phyloP scores from a whole-genome alignment of 2,329 filamentous ascomycete genomes.

The Torrubiella hemipterigena region DNA sequence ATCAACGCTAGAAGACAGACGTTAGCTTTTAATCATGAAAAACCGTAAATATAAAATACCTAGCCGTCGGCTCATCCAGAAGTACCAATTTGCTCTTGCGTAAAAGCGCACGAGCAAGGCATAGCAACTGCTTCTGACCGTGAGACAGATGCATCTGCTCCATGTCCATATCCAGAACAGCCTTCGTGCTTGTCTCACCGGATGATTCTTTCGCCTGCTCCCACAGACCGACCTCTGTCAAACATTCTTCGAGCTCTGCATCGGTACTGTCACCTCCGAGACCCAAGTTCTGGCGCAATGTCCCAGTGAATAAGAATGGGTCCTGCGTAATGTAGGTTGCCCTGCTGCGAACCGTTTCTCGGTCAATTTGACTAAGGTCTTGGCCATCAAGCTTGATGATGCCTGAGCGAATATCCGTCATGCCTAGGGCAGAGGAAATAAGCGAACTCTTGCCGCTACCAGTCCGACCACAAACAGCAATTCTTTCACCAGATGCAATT shows the following conservation, averaged over 20 bases:
- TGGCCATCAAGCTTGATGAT: constrained; percentile 1
- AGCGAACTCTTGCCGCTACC: constrained; percentile 3
- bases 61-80: constrained; percentile 6
- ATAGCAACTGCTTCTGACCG: constrained; percentile 17
- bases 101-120: constrained; percentile 15
- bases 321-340: constrained; percentile 8
- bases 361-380: neutral
- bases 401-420: constrained; percentile 1
- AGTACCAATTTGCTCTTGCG: constrained; percentile 6
- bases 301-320: constrained; percentile 4
- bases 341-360: constrained; percentile 1
- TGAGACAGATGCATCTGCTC: constrained; percentile 12
- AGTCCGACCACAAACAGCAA: constrained; percentile 4
- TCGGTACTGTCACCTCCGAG: constrained; percentile 1
- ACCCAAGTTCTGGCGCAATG: constrained; percentile 2
- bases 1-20: constrained; percentile 4
- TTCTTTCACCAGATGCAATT: constrained; percentile 5
- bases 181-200: constrained; percentile 1
- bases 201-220: constrained; percentile 1
- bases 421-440: constrained; percentile 3
- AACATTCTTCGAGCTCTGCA: constrained; percentile 1
- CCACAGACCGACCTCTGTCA: constrained; percentile 3
- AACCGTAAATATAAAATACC: constrained; percentile 4
- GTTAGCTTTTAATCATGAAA: constrained; percentile 2
- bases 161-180: constrained; percentile 2